A percentile compares a stretch with the other conserved stretches of the same genome.
phyloP scores from a whole-genome alignment of 2,329 filamentous ascomycete species.

The Phaeophleospora eucalypticola region DNA sequence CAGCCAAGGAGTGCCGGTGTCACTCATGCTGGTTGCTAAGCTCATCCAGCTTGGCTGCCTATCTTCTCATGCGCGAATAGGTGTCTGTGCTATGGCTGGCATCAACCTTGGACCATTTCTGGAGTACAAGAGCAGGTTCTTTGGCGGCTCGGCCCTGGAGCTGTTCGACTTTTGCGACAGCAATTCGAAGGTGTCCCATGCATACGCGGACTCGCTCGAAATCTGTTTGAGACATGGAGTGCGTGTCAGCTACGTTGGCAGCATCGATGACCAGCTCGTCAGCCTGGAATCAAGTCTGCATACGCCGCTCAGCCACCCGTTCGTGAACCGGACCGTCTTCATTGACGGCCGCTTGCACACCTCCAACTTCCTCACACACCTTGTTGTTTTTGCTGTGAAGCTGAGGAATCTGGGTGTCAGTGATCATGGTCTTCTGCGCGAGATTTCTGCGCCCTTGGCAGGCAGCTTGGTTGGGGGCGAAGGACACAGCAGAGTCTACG shows the following conservation, averaged over 20 bases:
- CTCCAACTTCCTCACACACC: conserved; percentile 86
- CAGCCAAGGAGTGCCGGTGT: conserved; percentile 91
- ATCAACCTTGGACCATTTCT: conserved; percentile 90
- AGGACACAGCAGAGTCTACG: conserved; percentile 89
- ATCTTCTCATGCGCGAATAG: conserved; percentile 64
- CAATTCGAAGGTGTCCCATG: conserved; percentile 73
- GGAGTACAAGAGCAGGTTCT: conserved; percentile 83
- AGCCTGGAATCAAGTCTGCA: conserved; percentile 91
- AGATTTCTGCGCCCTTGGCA: conserved; percentile 81
- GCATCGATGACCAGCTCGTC: conserved; percentile 94
- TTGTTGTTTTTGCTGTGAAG: conserved; percentile 90
- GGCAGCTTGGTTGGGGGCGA: conserved; percentile 89
- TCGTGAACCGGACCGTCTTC: conserved; percentile 93
- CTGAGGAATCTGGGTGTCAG: conserved; percentile 88
- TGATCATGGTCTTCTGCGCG: conserved; percentile 88
- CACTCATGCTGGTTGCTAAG: conserved; percentile 87
- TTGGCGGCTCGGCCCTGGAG: conserved; percentile 88
- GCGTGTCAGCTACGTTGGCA: conserved; percentile 81
- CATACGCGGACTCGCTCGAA: conserved; percentile 72
- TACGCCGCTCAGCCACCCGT: conserved; percentile 78
- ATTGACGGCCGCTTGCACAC: conserved; percentile 89
- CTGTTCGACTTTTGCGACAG: conserved; percentile 89
- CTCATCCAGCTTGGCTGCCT: conserved; percentile 87
- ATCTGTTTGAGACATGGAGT: conserved; percentile 73
- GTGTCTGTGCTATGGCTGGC: conserved; percentile 84